Base-by-base conservation (phyloP, 495 filamentous ascomycete genomes). In the Collariella sp. region DNA sequence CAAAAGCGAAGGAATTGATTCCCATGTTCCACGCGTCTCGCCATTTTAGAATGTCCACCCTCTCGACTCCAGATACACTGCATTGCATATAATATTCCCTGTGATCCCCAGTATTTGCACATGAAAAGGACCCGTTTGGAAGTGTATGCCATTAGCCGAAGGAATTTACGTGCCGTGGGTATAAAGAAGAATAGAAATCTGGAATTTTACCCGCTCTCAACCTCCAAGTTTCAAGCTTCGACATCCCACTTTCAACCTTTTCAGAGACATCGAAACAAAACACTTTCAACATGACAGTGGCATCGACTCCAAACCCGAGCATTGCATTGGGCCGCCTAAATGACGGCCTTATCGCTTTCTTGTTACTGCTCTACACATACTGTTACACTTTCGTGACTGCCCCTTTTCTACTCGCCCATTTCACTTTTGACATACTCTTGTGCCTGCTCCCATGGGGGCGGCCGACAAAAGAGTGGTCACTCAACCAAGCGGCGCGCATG, bases 401-500 rank as follows among this genome's bases (percentile, higher is more conserved):
- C 7, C 60, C 60, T 7, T 52, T 59, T 16, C 34, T 63, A 4
- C 57, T 63, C 34, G 12, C 34, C 2, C 39, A 45, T 40, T 60
- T 57, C 38, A 12, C 49, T 12, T 20, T 57, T 22, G 56, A 57
- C 46, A 24, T 60, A 5, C 18, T 46, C 16, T 20, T 51, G 12
- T 50, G 19, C 20, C 19, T 57, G 5, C 3, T 45, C 15, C 60
- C 57, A 12, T 41, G 34, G 49, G 46, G 29, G 16, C 57, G 60
- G 4, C 60, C 60, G 0, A 40, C 46, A 0, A 39, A 26, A 45
- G 46, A 42, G 31, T 58, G 56, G 56, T 33, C 35, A n/a, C 46
- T 58, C 18, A 49, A 50, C 44, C 56, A 58, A 40, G 56, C 56
- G 23, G 50, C 22, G 24, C 56, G 56, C 18, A 52, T 54, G 50